phyloP scores from a whole-genome alignment of 148 eudicot genomes.

The Cornus kousa region DNA sequence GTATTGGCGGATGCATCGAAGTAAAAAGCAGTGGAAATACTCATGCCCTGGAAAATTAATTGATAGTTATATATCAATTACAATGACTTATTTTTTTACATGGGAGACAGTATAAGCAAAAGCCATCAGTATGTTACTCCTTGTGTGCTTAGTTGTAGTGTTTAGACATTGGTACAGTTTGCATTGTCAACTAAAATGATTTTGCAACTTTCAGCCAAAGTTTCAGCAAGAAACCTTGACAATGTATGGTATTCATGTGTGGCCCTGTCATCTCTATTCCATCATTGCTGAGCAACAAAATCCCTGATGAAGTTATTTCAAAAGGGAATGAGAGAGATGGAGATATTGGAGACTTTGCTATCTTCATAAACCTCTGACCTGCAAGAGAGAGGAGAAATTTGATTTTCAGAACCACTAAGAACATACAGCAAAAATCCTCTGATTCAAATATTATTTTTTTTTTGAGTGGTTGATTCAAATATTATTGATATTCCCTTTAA shows the following conservation, averaged over 20 bases:
- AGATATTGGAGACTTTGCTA: constrained; percentile 89
- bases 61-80: not conserved
- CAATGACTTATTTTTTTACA: no score
- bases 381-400: constrained; percentile 18
- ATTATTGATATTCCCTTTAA: not conserved
- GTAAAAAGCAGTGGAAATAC: not conserved
- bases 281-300: constrained; percentile 54
- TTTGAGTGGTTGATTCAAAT: not conserved
- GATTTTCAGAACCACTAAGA: not conserved
- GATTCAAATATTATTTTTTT: not conserved
- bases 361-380: constrained; percentile 82
- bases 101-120: not conserved
- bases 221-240: constrained; percentile 29
- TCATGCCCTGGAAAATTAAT: not conserved
- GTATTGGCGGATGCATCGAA: not conserved
- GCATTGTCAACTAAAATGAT: not conserved
- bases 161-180: not conserved
- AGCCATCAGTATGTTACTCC: not conserved
- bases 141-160: not conserved
- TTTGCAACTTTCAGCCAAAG: not conserved
- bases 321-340: constrained; percentile 72
- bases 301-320: constrained; percentile 64
- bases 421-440: not conserved
- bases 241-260: constrained; percentile 58
- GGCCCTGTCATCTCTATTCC: constrained; percentile 69